Percentiles rank a stretch among this genome's conserved stretches.
phyloP scores from a whole-genome alignment of 352 stramenopile genomes.

The Globisporangium canariense region DNA sequence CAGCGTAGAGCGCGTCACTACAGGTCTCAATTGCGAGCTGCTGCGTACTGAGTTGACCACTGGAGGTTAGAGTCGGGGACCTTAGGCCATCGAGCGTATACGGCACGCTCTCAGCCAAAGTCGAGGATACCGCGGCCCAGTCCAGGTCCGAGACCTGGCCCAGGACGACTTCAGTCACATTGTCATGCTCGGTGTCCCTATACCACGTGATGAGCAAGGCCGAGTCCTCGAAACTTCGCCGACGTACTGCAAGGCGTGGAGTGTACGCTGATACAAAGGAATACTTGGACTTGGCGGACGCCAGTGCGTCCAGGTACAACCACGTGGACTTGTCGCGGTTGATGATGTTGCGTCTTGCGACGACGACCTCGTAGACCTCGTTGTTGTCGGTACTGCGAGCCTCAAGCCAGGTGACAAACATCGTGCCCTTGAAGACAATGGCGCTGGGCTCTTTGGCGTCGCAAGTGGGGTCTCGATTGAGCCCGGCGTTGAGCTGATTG shows the following conservation, averaged over 20 bases:
- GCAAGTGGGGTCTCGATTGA: constrained; percentile 49
- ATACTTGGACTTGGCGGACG: constrained; percentile 21
- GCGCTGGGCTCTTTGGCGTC: constrained; percentile 40
- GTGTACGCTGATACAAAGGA: constrained; percentile 44
- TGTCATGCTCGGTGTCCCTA: constrained; percentile 36
- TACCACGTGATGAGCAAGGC: constrained; percentile 52
- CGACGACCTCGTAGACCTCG: constrained; percentile 44
- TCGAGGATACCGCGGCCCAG: constrained; percentile 36
- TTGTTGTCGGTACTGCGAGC: constrained; percentile 20
- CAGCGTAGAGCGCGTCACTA: constrained; percentile 14
- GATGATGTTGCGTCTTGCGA: constrained; percentile 47
- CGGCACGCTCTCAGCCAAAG: constrained; percentile 24
- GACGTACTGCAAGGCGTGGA: constrained; percentile 40
- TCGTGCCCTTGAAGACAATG: constrained; percentile 42
- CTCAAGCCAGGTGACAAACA: constrained; percentile 68
- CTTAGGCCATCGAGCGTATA: constrained; percentile 1
- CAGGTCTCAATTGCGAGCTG: constrained; percentile 17
- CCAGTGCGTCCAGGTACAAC: constrained; percentile 37
- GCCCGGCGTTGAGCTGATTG: constrained; percentile 28
- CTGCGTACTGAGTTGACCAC: neutral
- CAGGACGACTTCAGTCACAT: constrained; percentile 43
- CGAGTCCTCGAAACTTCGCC: constrained; percentile 48
- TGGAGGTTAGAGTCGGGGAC: neutral
- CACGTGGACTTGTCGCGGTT: constrained; percentile 55
- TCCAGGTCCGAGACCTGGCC: constrained; percentile 33